Percentiles rank a stretch among this genome's conserved stretches.
These are phyloP conservation scores for Leishmania turanica DNA, from an alignment of 208 protist species.

Conservation along the genomic window DNA sequence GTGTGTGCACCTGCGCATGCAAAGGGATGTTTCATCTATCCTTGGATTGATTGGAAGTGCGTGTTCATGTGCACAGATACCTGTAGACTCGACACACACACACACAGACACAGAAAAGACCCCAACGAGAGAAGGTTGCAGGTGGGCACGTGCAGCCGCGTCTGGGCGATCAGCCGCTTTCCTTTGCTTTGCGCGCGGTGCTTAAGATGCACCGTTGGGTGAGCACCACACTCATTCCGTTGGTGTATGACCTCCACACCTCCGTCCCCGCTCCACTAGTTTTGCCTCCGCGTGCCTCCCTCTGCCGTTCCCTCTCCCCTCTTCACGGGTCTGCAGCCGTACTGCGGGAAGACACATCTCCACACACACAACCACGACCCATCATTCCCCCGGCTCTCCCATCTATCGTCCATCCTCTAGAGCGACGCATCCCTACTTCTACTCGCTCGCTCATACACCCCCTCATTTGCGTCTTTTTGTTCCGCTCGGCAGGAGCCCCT, in stretches of 20 bases:
- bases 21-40: background rate
- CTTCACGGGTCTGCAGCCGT: background rate
- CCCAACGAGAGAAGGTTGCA: background rate
- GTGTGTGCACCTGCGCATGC: background rate
- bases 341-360: background rate
- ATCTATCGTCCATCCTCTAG: background rate
- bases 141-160: background rate
- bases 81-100: background rate
- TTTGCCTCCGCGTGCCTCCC: background rate
- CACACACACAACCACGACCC: background rate
- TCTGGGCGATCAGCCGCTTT: background rate
- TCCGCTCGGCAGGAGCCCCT: background rate
- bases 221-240: background rate
- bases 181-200: background rate
- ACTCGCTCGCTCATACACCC: background rate
- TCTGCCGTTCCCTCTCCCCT: background rate
- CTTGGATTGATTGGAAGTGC: background rate
- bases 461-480: background rate
- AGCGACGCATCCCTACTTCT: background rate
- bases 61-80: slow-evolving; percentile 3
- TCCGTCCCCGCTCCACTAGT: background rate
- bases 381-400: background rate
- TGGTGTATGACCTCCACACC: background rate
- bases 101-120: background rate
- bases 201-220: background rate